A percentile compares a stretch with the other conserved stretches of the same genome.
These are phyloP conservation scores for Paraphaeosphaeria sporulosa DNA, from an alignment of 2,329 filamentous ascomycete species.

Conservation along the genomic window DNA sequence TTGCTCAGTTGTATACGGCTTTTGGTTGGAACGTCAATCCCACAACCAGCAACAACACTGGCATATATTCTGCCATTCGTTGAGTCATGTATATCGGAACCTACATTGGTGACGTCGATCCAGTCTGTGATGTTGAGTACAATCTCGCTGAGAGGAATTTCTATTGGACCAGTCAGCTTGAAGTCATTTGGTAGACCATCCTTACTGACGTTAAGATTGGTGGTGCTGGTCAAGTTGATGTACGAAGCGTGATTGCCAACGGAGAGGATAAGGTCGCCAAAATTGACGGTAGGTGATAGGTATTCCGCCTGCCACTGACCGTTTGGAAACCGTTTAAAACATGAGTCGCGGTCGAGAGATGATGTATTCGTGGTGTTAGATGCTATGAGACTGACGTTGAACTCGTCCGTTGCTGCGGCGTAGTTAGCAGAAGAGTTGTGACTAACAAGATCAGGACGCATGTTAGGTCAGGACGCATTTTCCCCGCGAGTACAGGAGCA, in stretches of 20 bases:
- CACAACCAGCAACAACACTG: not conserved
- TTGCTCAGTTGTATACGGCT: conserved; percentile 24
- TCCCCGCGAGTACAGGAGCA: not conserved
- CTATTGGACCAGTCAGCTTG: not conserved
- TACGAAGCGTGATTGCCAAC: conserved; percentile 10
- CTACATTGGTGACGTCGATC: not conserved
- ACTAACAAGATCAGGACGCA: too few species aligned
- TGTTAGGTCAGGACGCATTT: not conserved
- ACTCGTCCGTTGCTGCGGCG: conserved; percentile 16
- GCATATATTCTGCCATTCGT: not conserved
- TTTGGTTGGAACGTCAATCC: not conserved
- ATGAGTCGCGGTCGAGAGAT: not conserved
- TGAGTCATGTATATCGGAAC: not conserved
- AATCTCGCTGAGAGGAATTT: not conserved
- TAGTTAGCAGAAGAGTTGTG: conserved; percentile 29
- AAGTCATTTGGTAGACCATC: too few species aligned
- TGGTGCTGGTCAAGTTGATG: too few species aligned
- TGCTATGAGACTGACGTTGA: conserved; percentile 15
- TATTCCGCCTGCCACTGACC: conserved; percentile 10
- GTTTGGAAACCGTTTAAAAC: not conserved
- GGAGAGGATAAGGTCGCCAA: conserved; percentile 13
- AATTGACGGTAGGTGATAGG: conserved; percentile 6
- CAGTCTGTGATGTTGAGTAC: not conserved
- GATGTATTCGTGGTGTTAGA: conserved; percentile 2
- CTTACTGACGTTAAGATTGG: too few species aligned